Conservation (phyloP, 768 basidiomycete species). For the Piloderma croceum region DNA sequence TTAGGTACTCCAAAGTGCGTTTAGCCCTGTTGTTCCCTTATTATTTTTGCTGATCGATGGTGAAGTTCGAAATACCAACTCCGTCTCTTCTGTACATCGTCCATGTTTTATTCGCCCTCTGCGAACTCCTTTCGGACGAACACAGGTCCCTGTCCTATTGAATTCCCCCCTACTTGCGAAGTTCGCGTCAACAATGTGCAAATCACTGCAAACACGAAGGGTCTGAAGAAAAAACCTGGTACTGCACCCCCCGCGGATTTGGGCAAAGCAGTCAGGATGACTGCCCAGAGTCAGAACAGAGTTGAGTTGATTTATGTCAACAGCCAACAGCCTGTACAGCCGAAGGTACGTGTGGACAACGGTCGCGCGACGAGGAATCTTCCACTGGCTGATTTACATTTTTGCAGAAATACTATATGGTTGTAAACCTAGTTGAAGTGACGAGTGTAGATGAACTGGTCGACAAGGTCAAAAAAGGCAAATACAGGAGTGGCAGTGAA, state of each 20-base stretch:
- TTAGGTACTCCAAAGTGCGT: conserved; percentile 52
- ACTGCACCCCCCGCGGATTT: conserved; percentile 88
- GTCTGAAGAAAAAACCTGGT: conserved; percentile 91
- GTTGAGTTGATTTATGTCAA: conserved; percentile 90
- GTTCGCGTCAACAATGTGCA: conserved; percentile 74
- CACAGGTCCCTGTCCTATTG: conserved; percentile 62
- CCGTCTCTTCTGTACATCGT: conserved; percentile 85
- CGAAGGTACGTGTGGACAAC: conserved; percentile 50
- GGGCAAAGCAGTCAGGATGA: conserved; percentile 30
- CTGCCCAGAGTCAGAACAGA: conserved; percentile 46
- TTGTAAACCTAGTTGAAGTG: conserved; percentile 79
- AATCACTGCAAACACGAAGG: conserved; percentile 75
- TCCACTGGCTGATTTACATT: not conserved
- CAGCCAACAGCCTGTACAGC: conserved; percentile 68
- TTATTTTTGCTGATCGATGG: conserved; percentile 6
- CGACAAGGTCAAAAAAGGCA: conserved; percentile 60
- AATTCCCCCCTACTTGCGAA: conserved; percentile 91
- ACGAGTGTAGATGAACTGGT: conserved; percentile 68
- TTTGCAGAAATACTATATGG: conserved; percentile 76
- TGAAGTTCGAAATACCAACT: conserved; percentile 69
- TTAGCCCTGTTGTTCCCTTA: conserved; percentile 4
- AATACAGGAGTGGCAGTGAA: conserved; percentile 56
- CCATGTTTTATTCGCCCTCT: conserved; percentile 55
- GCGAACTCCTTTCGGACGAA: conserved; percentile 47
- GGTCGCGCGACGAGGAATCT: not conserved